These are phyloP conservation scores for Kregervanrija pseudodelftensis DNA, from an alignment of 805 yeast species.

Conservation along the genomic window DNA sequence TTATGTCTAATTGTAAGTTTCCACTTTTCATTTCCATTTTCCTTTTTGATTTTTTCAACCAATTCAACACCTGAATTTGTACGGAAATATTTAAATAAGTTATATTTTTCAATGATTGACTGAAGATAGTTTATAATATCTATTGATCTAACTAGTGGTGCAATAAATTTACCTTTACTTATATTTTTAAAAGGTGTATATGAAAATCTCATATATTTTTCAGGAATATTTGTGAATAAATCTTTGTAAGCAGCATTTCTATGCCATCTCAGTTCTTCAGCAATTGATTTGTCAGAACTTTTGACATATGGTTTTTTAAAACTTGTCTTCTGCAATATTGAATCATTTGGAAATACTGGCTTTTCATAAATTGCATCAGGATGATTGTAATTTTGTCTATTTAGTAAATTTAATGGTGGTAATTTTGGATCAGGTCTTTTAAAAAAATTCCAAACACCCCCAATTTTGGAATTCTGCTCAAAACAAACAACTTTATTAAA, in stretches of 20 bases:
- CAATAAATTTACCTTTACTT: conserved; percentile 5
- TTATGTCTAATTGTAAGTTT: conserved; percentile 10
- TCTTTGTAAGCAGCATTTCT: conserved; percentile 32
- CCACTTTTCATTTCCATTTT: conserved; percentile 28
- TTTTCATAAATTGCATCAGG: conserved; percentile 14
- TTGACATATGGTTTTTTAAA: conserved; percentile 28
- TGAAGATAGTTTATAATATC: conserved; percentile 12
- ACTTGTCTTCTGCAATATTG: conserved; percentile 19
- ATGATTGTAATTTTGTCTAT: conserved; percentile 3
- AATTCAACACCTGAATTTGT: conserved; percentile 34
- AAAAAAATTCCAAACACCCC: conserved; percentile 33
- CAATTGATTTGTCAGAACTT: conserved; percentile 2
- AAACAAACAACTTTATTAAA: conserved; percentile 32
- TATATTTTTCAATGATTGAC: conserved; percentile 13
- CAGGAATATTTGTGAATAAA: conserved; percentile 37
- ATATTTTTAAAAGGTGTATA: conserved; percentile 17
- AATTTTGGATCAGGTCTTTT: conserved; percentile 16
- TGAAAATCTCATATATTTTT: conserved; percentile 33
- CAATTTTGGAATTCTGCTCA: conserved; percentile 32
- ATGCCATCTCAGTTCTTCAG: conserved; percentile 28
- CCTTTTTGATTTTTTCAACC: conserved; percentile 22
- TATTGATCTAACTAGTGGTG: conserved; percentile 14
- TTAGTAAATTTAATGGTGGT: conserved; percentile 8
- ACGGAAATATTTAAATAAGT: conserved; percentile 29
- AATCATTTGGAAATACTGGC: conserved; percentile 5